phyloP scores from a whole-genome alignment of 2,329 filamentous ascomycete genomes.

The Fusarium zealandicum region DNA sequence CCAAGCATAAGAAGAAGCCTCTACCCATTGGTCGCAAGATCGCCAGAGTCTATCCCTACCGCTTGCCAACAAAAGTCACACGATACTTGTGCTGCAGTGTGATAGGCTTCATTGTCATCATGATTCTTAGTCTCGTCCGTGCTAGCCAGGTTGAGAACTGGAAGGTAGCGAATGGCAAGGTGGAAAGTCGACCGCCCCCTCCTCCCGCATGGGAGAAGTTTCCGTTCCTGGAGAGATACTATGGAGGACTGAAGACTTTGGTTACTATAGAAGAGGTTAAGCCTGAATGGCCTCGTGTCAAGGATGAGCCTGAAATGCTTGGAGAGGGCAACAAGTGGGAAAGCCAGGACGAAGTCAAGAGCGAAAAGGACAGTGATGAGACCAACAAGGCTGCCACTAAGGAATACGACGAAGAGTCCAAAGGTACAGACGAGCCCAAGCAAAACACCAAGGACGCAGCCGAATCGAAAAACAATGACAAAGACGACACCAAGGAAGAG shows the following conservation, averaged over 20 bases:
- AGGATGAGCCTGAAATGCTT: slow-evolving; percentile 59
- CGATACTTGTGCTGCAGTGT: slow-evolving; percentile 80
- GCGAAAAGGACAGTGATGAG: slow-evolving; percentile 26
- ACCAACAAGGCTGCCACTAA: slow-evolving; percentile 28
- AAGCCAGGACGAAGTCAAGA: slow-evolving; percentile 26
- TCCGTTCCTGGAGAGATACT: slow-evolving; percentile 85
- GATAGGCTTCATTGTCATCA: slow-evolving; percentile 72
- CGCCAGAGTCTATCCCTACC: slow-evolving; percentile 56
- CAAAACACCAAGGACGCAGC: slow-evolving; percentile 11
- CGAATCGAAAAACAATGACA: slow-evolving; percentile 11
- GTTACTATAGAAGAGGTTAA: slow-evolving; percentile 70
- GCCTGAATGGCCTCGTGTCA: slow-evolving; percentile 79
- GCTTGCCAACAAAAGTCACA: slow-evolving; percentile 75
- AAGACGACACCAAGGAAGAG: slow-evolving; percentile 13
- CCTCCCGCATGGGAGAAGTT: slow-evolving; percentile 85
- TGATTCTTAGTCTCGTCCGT: slow-evolving; percentile 77
- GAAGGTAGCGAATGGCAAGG: slow-evolving; percentile 62
- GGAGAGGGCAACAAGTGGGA: slow-evolving; percentile 28
- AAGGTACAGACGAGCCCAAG: slow-evolving; percentile 7
- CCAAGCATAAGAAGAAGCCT: slow-evolving; percentile 45
- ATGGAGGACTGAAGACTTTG: slow-evolving; percentile 82
- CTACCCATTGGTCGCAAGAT: slow-evolving; percentile 29
- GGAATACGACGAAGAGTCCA: slow-evolving; percentile 22
- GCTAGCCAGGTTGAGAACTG: slow-evolving; percentile 76
- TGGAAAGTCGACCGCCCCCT: slow-evolving; percentile 57